Evolutionary conservation across 768 basidiomycete species (phyloP).

Genomic region (Boletus reticuloceps): DNA sequence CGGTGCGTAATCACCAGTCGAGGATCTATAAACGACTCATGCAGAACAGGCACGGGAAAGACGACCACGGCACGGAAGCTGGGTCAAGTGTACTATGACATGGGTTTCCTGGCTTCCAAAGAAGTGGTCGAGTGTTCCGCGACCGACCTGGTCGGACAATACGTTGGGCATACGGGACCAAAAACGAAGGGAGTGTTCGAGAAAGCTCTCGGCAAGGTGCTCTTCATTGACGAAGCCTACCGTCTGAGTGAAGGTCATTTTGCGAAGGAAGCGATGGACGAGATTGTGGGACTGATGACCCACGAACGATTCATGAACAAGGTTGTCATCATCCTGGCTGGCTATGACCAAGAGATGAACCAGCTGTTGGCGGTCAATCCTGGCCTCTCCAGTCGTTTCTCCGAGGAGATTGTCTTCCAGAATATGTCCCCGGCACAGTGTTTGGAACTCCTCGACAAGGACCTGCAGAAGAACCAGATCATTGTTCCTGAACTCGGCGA

Average conservation of each 20-base stretch:
- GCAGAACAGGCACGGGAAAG: conserved; percentile 56
- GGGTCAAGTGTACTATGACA: conserved; percentile 62
- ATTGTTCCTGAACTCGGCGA: conserved; percentile 33
- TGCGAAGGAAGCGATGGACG: conserved; percentile 72
- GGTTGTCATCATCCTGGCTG: conserved; percentile 67
- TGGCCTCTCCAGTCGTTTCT: conserved; percentile 69
- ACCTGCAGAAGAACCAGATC: conserved; percentile 45
- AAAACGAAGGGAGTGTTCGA: conserved; percentile 61
- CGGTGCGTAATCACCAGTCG: conserved; percentile 34
- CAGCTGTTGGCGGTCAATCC: conserved; percentile 54
- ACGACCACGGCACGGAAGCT: conserved; percentile 63
- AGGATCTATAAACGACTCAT: neutral
- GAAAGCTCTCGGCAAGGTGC: conserved; percentile 62
- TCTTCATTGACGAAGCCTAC: conserved; percentile 77
- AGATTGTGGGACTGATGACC: conserved; percentile 66
- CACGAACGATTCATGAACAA: conserved; percentile 56
- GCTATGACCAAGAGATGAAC: conserved; percentile 71
- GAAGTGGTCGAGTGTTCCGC: conserved; percentile 70
- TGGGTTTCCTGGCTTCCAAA: conserved; percentile 51
- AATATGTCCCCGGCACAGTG: conserved; percentile 55
- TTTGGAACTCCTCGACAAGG: conserved; percentile 47
- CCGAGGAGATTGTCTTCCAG: conserved; percentile 55
- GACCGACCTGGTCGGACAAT: conserved; percentile 68
- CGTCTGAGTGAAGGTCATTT: conserved; percentile 60
- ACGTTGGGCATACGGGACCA: conserved; percentile 70